Conservation (phyloP, 2,329 filamentous ascomycete genomes). For the Talaromyces sp. region DNA sequence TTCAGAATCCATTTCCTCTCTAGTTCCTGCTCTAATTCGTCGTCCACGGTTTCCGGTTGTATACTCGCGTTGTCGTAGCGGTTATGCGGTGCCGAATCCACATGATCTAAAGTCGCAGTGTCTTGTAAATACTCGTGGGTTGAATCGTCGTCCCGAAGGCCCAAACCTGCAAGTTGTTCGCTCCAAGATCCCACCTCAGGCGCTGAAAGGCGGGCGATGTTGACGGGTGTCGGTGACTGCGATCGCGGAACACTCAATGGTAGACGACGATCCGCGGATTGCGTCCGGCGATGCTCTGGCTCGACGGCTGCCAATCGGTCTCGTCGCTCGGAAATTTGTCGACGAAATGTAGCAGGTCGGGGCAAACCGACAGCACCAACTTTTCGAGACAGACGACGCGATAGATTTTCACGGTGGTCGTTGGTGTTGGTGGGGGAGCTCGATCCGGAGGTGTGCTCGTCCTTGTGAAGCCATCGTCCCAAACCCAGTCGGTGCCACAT, state of each 20-base stretch:
- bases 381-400: constrained; percentile 36
- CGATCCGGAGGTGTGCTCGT: constrained; percentile 36
- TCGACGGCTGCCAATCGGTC: constrained; percentile 67
- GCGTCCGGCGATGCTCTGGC: constrained; percentile 63
- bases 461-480: constrained; percentile 40
- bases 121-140: constrained; percentile 29
- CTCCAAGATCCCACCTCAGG: constrained; percentile 42
- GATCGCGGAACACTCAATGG: constrained; percentile 44
- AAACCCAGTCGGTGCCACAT: constrained; percentile 47
- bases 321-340: constrained; percentile 76
- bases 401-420: constrained; percentile 25
- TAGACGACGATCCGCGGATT: constrained; percentile 55
- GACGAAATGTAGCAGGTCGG: constrained; percentile 72
- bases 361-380: constrained; percentile 73
- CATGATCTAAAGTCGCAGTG: constrained; percentile 16
- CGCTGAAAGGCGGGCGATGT: constrained; percentile 36
- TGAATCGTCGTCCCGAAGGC: constrained; percentile 31
- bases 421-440: constrained; percentile 23
- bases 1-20: constrained; percentile 93
- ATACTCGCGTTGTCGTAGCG: constrained; percentile 8
- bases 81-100: constrained; percentile 23
- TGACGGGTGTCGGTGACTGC: constrained; percentile 38
- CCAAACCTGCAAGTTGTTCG: constrained; percentile 28
- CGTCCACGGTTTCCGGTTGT: constrained; percentile 17
- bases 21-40: constrained; percentile 69